Conservation (phyloP, 1,139 yeast species). For the Sporopachydermia cereana region DNA sequence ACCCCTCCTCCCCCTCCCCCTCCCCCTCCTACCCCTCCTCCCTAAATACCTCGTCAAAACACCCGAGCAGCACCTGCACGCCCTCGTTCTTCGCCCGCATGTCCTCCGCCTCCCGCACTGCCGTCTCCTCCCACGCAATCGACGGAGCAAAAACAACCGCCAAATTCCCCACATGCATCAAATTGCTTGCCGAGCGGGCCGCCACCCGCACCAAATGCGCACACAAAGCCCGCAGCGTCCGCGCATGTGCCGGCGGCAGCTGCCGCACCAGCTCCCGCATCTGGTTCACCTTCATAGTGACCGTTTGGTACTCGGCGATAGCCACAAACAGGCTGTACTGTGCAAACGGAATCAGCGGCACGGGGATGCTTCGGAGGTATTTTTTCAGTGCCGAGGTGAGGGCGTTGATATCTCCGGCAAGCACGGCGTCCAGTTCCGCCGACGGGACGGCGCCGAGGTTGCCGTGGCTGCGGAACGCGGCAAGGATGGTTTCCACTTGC, state of each 20-base stretch:
- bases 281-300: constrained; percentile 19
- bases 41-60: constrained; percentile 33
- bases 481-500: constrained; percentile 44
- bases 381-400: constrained; percentile 80
- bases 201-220: constrained; percentile 41
- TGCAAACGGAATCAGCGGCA: constrained; percentile 68
- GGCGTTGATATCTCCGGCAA: constrained; percentile 70
- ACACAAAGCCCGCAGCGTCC: constrained; percentile 43
- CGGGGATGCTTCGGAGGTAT: constrained; percentile 73
- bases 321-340: constrained; percentile 46
- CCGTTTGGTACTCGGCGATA: constrained; percentile 4
- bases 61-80: constrained; percentile 62
- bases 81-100: constrained; percentile 75
- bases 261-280: constrained; percentile 26
- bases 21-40: neutral
- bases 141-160: constrained; percentile 97
- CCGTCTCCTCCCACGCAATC: constrained; percentile 65
- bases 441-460: neutral
- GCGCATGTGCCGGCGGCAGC: constrained; percentile 61
- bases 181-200: constrained; percentile 21
- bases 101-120: constrained; percentile 77
- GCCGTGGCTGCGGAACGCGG: constrained; percentile 22
- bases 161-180: constrained; percentile 71
- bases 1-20: neutral
- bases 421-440: constrained; percentile 25